phyloP scores from a whole-genome alignment of 2,329 filamentous ascomycete genomes.

The Endoconidiophora polonica region DNA sequence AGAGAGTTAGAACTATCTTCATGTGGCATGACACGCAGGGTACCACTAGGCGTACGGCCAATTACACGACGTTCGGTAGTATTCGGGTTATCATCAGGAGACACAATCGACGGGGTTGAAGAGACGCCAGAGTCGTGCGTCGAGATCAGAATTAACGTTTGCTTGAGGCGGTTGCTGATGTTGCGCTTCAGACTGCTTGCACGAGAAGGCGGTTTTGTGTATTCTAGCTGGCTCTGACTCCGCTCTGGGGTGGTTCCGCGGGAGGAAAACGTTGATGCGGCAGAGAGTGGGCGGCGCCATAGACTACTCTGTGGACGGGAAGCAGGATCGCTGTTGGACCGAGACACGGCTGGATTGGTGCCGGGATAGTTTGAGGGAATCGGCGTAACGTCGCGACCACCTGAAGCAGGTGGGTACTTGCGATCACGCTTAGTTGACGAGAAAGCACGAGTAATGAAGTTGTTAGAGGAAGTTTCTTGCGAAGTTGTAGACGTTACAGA shows the following conservation, averaged over 20 bases:
- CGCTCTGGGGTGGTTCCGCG: conserved; percentile 1
- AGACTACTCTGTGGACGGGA: conserved; percentile 4
- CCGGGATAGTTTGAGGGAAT: conserved; percentile 6
- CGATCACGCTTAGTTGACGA: conserved; percentile 8
- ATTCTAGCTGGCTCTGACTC: conserved; percentile 1
- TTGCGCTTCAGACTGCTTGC: conserved; percentile 32
- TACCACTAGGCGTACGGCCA: conserved; percentile 41
- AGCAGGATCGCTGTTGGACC: conserved; percentile 9
- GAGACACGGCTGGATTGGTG: not conserved
- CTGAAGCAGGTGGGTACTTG: conserved; percentile 10
- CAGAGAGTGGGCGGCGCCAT: conserved; percentile 6
- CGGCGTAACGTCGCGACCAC: conserved; percentile 10
- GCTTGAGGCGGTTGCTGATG: conserved; percentile 36
- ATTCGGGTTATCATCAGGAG: conserved; percentile 20
- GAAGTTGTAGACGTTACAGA: conserved; percentile 18
- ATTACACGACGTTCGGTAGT: conserved; percentile 39
- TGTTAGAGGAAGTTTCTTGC: conserved; percentile 1
- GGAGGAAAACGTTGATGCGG: conserved; percentile 22
- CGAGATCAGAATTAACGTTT: conserved; percentile 45
- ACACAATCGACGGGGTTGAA: conserved; percentile 16
- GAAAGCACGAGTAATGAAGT: conserved; percentile 10
- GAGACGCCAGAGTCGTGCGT: conserved; percentile 23
- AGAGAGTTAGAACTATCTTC: conserved; percentile 28
- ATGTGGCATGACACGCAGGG: conserved; percentile 39
- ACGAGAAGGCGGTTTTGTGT: conserved; percentile 8